These are phyloP conservation scores for Cryptococcus maquisensis DNA, from an alignment of 1,284 basidiomycete genomes.

Conservation along the genomic window DNA sequence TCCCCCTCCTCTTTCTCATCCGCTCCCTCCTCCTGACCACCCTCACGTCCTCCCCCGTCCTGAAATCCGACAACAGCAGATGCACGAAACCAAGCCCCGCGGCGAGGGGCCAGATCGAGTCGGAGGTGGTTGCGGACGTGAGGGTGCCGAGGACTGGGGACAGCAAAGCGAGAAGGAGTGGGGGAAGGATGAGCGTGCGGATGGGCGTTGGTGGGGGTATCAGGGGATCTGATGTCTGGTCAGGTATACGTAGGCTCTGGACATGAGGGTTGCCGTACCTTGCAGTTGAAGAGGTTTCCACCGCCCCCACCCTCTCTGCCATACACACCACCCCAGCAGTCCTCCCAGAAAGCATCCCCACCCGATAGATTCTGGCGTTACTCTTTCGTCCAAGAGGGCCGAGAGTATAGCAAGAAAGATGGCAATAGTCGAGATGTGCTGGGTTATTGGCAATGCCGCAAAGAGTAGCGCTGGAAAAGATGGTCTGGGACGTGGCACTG, in stretches of 20 bases:
- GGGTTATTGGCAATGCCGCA: conserved; percentile 72
- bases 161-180: conserved; percentile 80
- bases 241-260: conserved; percentile 2
- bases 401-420: conserved; percentile 78
- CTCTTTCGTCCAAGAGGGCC: conserved; percentile 59
- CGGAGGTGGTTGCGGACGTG: conserved; percentile 89
- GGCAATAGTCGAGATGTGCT: conserved; percentile 74
- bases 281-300: not conserved
- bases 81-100: conserved; percentile 62
- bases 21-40: conserved; percentile 12
- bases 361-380: conserved; percentile 67
- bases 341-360: conserved; percentile 65
- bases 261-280: not conserved
- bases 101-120: conserved; percentile 93
- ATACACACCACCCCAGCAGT: conserved; percentile 61
- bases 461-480: conserved; percentile 67
- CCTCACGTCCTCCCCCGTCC: conserved; percentile 45
- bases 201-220: conserved; percentile 35
- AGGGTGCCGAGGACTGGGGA: conserved; percentile 88
- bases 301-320: conserved; percentile 36
- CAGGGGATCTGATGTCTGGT: conserved; percentile 52
- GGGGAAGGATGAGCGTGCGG: conserved; percentile 64
- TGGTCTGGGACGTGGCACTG: conserved; percentile 33
- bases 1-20: conserved; percentile 8
- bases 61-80: conserved; percentile 64